These are phyloP conservation scores for Aechmea fasciata DNA, from an alignment of 176 grass and related monocot species.

Conservation along the genomic window DNA sequence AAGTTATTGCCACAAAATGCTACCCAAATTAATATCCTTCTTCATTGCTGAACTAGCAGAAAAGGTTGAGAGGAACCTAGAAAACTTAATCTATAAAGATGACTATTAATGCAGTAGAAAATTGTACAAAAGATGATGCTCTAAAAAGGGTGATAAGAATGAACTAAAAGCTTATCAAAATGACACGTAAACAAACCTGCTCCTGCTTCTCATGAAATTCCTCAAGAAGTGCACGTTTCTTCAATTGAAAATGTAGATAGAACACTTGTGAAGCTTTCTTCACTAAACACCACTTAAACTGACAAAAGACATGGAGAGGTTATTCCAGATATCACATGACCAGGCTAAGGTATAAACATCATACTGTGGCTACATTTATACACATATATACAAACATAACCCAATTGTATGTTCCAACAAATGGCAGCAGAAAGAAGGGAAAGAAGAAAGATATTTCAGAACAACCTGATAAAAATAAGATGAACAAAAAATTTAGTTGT, in stretches of 20 bases:
- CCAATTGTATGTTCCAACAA: background rate
- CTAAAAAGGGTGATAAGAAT: background rate
- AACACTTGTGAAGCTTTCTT: slow-evolving; percentile 96
- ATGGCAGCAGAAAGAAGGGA: background rate
- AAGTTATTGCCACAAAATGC: too few relatives aligned
- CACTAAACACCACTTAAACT: slow-evolving; percentile 94
- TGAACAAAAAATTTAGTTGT: too few relatives aligned
- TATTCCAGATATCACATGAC: slow-evolving; percentile 23
- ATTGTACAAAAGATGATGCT: too few relatives aligned
- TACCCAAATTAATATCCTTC: too few relatives aligned
- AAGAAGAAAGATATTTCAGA: background rate
- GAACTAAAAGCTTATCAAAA: background rate
- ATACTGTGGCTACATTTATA: background rate
- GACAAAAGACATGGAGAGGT: slow-evolving; percentile 48
- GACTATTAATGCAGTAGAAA: too few relatives aligned
- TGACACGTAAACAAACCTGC: slow-evolving; percentile 46
- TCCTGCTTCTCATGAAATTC: slow-evolving; percentile 99
- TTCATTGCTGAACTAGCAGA: too few relatives aligned
- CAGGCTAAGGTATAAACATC: slow-evolving; percentile 15
- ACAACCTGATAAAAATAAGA: too few relatives aligned
- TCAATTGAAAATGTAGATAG: slow-evolving; percentile 86
- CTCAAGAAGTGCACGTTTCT: slow-evolving; percentile 82
- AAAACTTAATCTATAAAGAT: too few relatives aligned
- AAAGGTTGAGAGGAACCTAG: too few relatives aligned
- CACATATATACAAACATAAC: background rate